These are phyloP conservation scores for Syzygium malaccense DNA, from an alignment of 441 rosid species.

Conservation along the genomic window DNA sequence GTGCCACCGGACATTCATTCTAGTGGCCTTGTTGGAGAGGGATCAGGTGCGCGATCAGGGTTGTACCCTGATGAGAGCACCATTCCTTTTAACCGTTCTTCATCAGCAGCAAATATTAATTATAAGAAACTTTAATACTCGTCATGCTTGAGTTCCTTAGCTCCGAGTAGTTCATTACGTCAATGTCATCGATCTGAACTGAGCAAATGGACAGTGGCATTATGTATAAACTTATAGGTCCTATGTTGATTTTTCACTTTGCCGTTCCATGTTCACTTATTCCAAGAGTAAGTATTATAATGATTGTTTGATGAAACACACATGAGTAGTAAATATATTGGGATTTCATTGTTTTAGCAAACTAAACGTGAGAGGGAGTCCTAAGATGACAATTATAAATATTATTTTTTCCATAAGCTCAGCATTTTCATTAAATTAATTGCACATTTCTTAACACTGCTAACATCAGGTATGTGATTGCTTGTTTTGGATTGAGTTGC, in stretches of 20 bases:
- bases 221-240: background rate
- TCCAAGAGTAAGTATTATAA: background rate
- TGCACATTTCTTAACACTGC: background rate
- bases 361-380: background rate
- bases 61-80: background rate
- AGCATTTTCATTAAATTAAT: background rate
- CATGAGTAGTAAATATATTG: background rate
- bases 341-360: background rate
- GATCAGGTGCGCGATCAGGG: background rate
- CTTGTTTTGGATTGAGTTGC: background rate
- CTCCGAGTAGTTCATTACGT: background rate
- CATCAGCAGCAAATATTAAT: background rate
- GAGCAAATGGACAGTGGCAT: background rate
- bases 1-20: background rate
- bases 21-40: background rate
- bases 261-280: background rate
- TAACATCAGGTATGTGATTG: background rate
- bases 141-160: background rate
- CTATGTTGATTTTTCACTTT: background rate
- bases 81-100: background rate
- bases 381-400: background rate
- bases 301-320: background rate
- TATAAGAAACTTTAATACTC: background rate
- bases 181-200: background rate
- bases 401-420: background rate